phyloP scores from a whole-genome alignment of 2,329 filamentous ascomycete species.

The Clarireedia sp. region DNA sequence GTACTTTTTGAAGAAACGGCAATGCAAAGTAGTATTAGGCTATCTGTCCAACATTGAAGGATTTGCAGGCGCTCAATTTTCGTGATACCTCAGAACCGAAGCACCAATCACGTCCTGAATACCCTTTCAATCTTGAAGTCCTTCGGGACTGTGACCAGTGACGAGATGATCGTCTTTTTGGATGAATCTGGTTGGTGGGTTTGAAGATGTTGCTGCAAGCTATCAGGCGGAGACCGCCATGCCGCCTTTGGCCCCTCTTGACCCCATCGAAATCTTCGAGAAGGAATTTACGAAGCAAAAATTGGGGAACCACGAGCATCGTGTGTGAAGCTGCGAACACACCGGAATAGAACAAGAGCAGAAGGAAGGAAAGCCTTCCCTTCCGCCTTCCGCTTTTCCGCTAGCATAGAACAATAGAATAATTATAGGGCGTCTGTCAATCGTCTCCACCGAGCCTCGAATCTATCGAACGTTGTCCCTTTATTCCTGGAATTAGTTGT shows the following conservation, averaged over 20 bases:
- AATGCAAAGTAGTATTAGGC: background rate
- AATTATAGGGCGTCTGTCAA: no score
- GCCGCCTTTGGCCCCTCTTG: background rate
- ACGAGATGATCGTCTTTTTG: slow-evolving; percentile 1
- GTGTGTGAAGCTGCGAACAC: no score
- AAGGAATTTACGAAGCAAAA: no score
- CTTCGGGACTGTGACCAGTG: slow-evolving; percentile 6
- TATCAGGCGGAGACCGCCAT: slow-evolving; percentile 1
- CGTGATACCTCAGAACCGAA: background rate
- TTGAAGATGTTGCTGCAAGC: background rate
- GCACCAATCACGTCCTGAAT: background rate
- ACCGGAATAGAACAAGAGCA: no score
- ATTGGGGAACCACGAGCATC: no score
- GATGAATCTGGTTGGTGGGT: slow-evolving; percentile 1
- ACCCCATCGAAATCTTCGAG: background rate
- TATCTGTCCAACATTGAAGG: background rate
- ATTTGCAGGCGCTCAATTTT: background rate
- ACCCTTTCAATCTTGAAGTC: background rate
- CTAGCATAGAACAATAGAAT: no score
- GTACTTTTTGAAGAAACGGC: background rate
- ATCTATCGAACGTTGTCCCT: slow-evolving; percentile 1
- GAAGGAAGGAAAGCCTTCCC: no score
- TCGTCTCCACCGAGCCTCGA: background rate
- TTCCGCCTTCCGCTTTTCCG: no score
- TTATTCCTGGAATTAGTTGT: background rate